These are phyloP conservation scores for Cordyceps cicadae DNA, from an alignment of 2,329 filamentous ascomycete genomes.

Conservation along the genomic window DNA sequence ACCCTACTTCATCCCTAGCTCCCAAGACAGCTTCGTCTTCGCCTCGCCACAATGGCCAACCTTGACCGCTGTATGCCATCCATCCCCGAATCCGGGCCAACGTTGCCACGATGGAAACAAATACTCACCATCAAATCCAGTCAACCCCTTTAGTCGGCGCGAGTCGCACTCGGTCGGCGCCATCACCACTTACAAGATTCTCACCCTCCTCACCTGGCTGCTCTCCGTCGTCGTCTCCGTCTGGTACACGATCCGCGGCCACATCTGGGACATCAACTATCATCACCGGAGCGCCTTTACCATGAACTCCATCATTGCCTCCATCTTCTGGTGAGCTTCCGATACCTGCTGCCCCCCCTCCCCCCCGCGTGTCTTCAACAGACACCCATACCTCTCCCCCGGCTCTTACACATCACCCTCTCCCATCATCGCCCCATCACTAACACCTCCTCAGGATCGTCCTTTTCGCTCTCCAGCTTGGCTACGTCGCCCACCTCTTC, in stretches of 20 bases:
- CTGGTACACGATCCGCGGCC: conserved; percentile 63
- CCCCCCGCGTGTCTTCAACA: not conserved
- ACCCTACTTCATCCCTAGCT: not conserved
- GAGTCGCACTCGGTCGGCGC: conserved; percentile 54
- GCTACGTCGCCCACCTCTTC: conserved; percentile 72
- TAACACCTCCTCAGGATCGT: conserved; percentile 44
- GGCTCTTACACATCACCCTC: not conserved
- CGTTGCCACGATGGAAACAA: not conserved
- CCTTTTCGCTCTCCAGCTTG: conserved; percentile 66
- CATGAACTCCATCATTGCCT: conserved; percentile 55
- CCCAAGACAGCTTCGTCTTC: not conserved
- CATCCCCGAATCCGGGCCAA: not conserved
- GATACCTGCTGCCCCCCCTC: too few relatives aligned
- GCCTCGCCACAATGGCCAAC: conserved; percentile 20
- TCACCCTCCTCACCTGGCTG: conserved; percentile 67
- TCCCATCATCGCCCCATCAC: not conserved
- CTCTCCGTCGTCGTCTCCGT: conserved; percentile 63
- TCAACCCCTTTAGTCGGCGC: conserved; percentile 68
- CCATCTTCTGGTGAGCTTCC: conserved; percentile 65
- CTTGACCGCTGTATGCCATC: conserved; percentile 21
- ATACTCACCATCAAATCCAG: conserved; percentile 30
- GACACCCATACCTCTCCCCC: not conserved
- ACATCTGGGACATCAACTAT: conserved; percentile 69
- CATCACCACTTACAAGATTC: conserved; percentile 65
- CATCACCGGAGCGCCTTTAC: conserved; percentile 64